Conservation (phyloP, 2,329 filamentous ascomycete species). For the Ophiocordyceps camponoti-rufipedis region DNA sequence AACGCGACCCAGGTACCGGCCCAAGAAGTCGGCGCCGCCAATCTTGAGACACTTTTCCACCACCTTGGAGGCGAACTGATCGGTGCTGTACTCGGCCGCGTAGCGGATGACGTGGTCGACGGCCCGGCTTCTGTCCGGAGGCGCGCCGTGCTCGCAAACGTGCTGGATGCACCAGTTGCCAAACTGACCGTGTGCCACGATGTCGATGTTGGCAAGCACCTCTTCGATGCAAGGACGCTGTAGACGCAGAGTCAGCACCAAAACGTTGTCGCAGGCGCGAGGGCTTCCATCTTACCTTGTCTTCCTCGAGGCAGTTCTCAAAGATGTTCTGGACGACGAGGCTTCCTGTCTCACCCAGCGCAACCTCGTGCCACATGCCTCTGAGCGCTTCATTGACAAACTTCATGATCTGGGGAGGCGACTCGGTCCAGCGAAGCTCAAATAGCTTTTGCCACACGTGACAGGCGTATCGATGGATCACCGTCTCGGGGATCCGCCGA, state of each 20-base stretch:
- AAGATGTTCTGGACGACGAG: slow-evolving; percentile 99
- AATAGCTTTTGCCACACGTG: slow-evolving; percentile 99
- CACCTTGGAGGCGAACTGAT: slow-evolving; percentile 97
- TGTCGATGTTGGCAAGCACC: slow-evolving; percentile 84
- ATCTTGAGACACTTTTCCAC: slow-evolving; percentile 99
- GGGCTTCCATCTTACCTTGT: slow-evolving; percentile 51
- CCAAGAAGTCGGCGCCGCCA: slow-evolving; percentile 73
- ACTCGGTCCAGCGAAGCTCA: slow-evolving; percentile 86
- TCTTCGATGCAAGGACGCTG: slow-evolving; percentile 95
- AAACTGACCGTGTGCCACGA: slow-evolving; percentile 93
- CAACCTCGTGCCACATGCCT: slow-evolving; percentile 98
- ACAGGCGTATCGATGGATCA: slow-evolving; percentile 95
- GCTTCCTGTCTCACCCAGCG: slow-evolving; percentile 90
- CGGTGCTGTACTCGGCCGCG: slow-evolving; percentile 93
- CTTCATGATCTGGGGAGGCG: slow-evolving; percentile 94
- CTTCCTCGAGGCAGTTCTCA: slow-evolving; percentile 95
- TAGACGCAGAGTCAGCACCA: slow-evolving; percentile 4
- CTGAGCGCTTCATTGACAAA: slow-evolving; percentile 89
- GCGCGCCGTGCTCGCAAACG: slow-evolving; percentile 89
- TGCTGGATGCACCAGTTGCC: slow-evolving; percentile 99
- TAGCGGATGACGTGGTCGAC: slow-evolving; percentile 91
- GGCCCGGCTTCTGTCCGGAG: slow-evolving; percentile 78
- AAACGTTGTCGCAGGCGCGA: not conserved
- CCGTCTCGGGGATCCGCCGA: slow-evolving; percentile 87
- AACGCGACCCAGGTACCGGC: slow-evolving; percentile 82